These are phyloP conservation scores for Phytophthora fragariaefolia DNA, from an alignment of 352 stramenopile genomes.

Conservation along the genomic window DNA sequence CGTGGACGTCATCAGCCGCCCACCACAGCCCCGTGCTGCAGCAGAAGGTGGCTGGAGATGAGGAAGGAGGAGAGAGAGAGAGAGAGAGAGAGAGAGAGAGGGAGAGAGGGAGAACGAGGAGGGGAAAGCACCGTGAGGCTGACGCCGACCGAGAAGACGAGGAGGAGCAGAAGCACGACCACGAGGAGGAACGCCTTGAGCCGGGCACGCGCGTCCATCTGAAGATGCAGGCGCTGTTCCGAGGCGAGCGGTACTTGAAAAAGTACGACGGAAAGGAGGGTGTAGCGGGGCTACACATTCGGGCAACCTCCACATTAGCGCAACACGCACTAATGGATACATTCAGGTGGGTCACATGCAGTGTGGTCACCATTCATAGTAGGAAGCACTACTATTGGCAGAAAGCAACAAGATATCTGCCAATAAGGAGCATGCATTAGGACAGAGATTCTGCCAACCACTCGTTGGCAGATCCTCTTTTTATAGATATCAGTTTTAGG, in stretches of 20 bases:
- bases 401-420: no score
- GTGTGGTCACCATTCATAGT: no score
- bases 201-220: slow-evolving; percentile 63
- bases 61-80: slow-evolving; percentile 33
- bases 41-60: slow-evolving; percentile 31
- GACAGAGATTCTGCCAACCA: no score
- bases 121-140: not conserved
- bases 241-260: slow-evolving; percentile 67
- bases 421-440: no score
- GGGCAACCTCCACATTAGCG: no score
- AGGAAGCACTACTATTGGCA: no score
- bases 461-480: no score
- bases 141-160: not conserved
- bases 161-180: slow-evolving; percentile 43
- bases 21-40: slow-evolving; percentile 26
- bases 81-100: slow-evolving; percentile 19
- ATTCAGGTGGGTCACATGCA: slow-evolving; percentile 65
- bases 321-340: no score
- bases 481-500: no score
- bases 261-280: slow-evolving; percentile 76
- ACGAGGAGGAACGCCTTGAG: slow-evolving; percentile 60
- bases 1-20: slow-evolving; percentile 33
- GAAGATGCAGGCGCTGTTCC: slow-evolving; percentile 52
- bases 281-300: no score
- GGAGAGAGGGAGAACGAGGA: slow-evolving; percentile 31